Evolutionary conservation across 2,329 filamentous ascomycete genomes (phyloP), one percentile per base, ranked within the genome.

Genomic region (Venturia effusa): DNA sequence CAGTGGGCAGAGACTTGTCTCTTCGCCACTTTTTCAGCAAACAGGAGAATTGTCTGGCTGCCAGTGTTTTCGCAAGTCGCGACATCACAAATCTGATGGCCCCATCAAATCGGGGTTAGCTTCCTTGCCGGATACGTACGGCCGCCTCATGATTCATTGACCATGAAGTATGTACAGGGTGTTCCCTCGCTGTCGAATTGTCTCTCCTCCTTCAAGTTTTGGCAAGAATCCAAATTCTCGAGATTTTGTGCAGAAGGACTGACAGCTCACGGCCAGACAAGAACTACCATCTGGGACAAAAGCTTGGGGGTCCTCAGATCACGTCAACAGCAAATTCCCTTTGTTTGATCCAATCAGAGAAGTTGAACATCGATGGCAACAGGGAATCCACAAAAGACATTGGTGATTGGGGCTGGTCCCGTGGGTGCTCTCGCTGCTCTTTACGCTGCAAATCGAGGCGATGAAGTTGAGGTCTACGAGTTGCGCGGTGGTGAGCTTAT

Each of bases 391-490:
- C 62, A 90, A 70, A 94, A 90, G 75, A 85, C 89, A 64, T 83
- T 96, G 24, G 83, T 99, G 59, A 88, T 99, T 60, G 94, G 94
- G 63, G 94, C 92, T 63, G 94, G 94, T 1, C 94, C 94, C 0
- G 94, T 99, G 8, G 94, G 94, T 45, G 90, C 92, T 13, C 80
- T 99, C 51, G 92, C 94, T 30, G 94, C 92, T 54, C 79, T 99
- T 6, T 99, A 97, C 78, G 93, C 94, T 63, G 93, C 94, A 3
- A 84, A 88, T 69, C 83, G 93, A 74, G 94, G 92, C 54, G 86
- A 96, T 74, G 80, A 93, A 71, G 94, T 99, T 39, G 92, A 97
- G 74, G 83, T 99, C 61, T 99, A 97, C 75, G 94, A 99, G 76
- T 79, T 99, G 68, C 85, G 94, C 72, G 86, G 88, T 79, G 94